These are phyloP conservation scores for Boletus mariae DNA, from an alignment of 1,284 basidiomycete genomes.

Conservation along the genomic window DNA sequence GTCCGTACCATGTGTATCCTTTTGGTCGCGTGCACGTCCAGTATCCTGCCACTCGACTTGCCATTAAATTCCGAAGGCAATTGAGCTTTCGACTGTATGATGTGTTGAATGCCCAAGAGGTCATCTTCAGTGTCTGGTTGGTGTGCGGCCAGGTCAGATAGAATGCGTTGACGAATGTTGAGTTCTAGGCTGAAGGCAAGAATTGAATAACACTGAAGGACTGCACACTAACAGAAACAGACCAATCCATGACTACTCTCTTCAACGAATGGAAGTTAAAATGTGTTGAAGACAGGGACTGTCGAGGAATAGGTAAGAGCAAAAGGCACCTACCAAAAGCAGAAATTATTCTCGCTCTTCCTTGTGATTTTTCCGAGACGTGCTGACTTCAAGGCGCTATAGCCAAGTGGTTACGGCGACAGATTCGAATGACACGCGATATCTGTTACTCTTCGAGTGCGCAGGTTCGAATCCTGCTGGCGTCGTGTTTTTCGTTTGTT, in stretches of 20 bases:
- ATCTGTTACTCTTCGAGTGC: conserved; percentile 44
- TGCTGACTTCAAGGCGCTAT: conserved; percentile 32
- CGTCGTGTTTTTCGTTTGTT: conserved; percentile 26
- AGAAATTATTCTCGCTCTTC: not conserved
- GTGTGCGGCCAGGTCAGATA: conserved; percentile 75
- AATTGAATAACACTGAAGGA: not conserved
- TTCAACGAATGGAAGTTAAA: not conserved
- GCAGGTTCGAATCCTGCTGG: conserved; percentile 41
- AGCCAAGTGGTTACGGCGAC: conserved; percentile 59
- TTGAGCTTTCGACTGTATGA: conserved; percentile 61
- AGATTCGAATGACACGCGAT: conserved; percentile 45
- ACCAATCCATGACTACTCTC: conserved; percentile 28
- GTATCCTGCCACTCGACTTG: not conserved
- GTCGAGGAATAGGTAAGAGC: not conserved
- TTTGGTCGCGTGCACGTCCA: not conserved
- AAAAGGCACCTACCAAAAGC: conserved; percentile 4
- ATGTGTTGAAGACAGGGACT: not conserved
- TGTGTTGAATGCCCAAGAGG: conserved; percentile 46
- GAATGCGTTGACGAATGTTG: conserved; percentile 77
- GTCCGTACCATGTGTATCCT: conserved; percentile 27
- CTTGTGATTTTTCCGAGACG: not conserved
- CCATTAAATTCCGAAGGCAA: conserved; percentile 13
- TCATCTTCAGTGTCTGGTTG: conserved; percentile 49
- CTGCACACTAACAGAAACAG: conserved; percentile 6
- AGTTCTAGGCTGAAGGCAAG: conserved; percentile 55